A percentile compares a stretch with the other conserved stretches of the same genome.
phyloP scores from a whole-genome alignment of 164 flowering plant genomes.

The Buxus sempervirens region DNA sequence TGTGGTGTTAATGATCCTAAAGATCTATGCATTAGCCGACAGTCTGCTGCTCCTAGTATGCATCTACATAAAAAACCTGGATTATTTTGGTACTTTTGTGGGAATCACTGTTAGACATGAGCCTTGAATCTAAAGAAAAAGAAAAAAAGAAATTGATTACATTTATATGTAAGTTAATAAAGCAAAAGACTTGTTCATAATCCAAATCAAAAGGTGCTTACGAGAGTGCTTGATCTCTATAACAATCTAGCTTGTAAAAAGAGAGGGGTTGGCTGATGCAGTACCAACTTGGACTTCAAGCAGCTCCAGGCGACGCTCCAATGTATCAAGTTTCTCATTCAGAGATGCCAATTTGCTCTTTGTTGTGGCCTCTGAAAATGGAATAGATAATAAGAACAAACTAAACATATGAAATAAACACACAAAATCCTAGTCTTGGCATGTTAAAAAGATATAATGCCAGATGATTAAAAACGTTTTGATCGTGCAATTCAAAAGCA shows the following conservation, averaged over 20 bases:
- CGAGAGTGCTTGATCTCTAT: not conserved
- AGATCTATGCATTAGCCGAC: too few relatives aligned
- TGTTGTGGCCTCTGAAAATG: constrained; percentile 80
- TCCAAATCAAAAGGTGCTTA: not conserved
- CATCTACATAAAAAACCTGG: too few relatives aligned
- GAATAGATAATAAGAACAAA: not conserved
- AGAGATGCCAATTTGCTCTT: constrained; percentile 82
- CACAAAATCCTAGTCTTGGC: not conserved
- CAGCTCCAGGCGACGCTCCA: constrained; percentile 84
- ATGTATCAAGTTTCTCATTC: constrained; percentile 86
- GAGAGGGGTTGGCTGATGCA: constrained; percentile 74
- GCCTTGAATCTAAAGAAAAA: not conserved
- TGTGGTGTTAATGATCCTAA: too few relatives aligned
- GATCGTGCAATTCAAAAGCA: too few relatives aligned
- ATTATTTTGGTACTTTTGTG: too few relatives aligned
- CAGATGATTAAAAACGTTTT: too few relatives aligned
- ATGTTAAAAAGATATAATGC: not conserved
- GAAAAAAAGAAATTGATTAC: not conserved
- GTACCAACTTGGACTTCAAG: constrained; percentile 88
- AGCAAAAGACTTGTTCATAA: not conserved
- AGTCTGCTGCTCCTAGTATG: too few relatives aligned
- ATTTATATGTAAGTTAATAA: not conserved
- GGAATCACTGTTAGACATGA: too few relatives aligned
- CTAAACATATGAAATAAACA: not conserved
- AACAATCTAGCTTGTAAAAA: constrained; percentile 35